phyloP scores from a whole-genome alignment of 2,329 filamentous ascomycete species.

The Lachnellula subtilissima region DNA sequence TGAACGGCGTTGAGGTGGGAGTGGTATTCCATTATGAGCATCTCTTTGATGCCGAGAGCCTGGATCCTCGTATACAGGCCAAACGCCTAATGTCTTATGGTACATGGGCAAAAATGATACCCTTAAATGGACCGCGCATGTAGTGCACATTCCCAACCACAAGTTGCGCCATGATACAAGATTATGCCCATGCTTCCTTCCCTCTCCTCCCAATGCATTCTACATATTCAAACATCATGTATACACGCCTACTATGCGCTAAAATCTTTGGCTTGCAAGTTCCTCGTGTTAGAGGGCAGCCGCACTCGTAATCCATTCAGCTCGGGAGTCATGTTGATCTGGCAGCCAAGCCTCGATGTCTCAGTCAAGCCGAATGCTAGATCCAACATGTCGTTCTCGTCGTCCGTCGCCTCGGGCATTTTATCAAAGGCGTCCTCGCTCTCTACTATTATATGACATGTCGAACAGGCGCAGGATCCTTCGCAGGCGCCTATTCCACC shows the following conservation, averaged over 20 bases:
- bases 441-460: slow-evolving; percentile 69
- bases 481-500: slow-evolving; percentile 68
- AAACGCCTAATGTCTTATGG: slow-evolving; percentile 12
- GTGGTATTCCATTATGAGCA: slow-evolving; percentile 9
- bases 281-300: slow-evolving; percentile 89
- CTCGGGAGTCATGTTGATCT: slow-evolving; percentile 82
- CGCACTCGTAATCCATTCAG: slow-evolving; percentile 81
- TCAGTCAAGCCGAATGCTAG: slow-evolving; percentile 70
- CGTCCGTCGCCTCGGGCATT: slow-evolving; percentile 56
- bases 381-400: slow-evolving; percentile 70
- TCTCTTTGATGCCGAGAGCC: not conserved
- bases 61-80: slow-evolving; percentile 11
- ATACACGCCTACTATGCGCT: slow-evolving; percentile 34
- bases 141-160: not conserved
- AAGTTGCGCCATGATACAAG: slow-evolving; percentile 1
- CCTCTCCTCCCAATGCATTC: slow-evolving; percentile 9
- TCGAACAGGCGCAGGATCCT: slow-evolving; percentile 71
- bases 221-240: not conserved
- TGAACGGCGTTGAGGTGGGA: slow-evolving; percentile 24
- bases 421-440: slow-evolving; percentile 58
- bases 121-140: slow-evolving; percentile 12
- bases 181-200: not conserved
- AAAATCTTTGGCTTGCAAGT: slow-evolving; percentile 94
- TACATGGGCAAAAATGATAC: slow-evolving; percentile 23
- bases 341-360: slow-evolving; percentile 48